A percentile compares a stretch with the other conserved stretches of the same genome.
These are phyloP conservation scores for Rhypophila decipiens DNA, from an alignment of 495 filamentous ascomycete genomes.

Conservation along the genomic window DNA sequence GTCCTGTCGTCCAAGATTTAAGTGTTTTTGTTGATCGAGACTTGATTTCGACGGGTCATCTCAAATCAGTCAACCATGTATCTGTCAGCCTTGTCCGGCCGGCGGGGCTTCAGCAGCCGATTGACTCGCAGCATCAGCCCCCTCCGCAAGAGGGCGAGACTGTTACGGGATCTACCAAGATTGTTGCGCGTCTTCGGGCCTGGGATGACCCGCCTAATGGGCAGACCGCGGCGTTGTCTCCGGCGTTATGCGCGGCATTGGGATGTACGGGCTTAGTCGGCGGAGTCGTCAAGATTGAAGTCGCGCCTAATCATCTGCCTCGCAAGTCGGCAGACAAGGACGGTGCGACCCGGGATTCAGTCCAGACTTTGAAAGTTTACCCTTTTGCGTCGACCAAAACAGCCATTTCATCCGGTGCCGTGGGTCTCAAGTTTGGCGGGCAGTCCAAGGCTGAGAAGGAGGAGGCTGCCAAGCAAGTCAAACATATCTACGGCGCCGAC, in stretches of 20 bases:
- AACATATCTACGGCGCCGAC: slow-evolving; percentile 48
- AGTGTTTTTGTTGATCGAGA: slow-evolving; percentile 81
- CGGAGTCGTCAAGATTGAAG: slow-evolving; percentile 79
- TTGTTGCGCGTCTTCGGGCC: slow-evolving; percentile 65
- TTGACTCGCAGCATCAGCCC: slow-evolving; percentile 67
- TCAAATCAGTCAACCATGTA: slow-evolving; percentile 68
- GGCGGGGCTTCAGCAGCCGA: slow-evolving; percentile 64
- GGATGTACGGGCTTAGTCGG: slow-evolving; percentile 68
- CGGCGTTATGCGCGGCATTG: slow-evolving; percentile 64
- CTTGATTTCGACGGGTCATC: slow-evolving; percentile 55
- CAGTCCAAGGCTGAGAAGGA: slow-evolving; percentile 72
- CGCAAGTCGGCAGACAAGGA: slow-evolving; percentile 24
- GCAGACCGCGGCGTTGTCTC: slow-evolving; percentile 70
- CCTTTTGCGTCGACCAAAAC: slow-evolving; percentile 59
- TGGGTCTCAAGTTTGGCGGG: slow-evolving; percentile 86
- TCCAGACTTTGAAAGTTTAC: slow-evolving; percentile 61
- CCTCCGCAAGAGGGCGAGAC: slow-evolving; percentile 54
- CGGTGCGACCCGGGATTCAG: slow-evolving; percentile 20
- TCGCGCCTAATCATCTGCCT: slow-evolving; percentile 35
- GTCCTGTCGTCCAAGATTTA: slow-evolving; percentile 52
- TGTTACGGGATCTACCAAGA: slow-evolving; percentile 55
- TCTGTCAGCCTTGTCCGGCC: slow-evolving; percentile 74
- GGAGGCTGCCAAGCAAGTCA: slow-evolving; percentile 53
- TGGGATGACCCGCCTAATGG: slow-evolving; percentile 88
- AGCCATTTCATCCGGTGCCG: slow-evolving; percentile 52